Evolutionary conservation across 2,329 filamentous ascomycete species (phyloP), one percentile per base, ranked within the genome.

Genomic region (Colletotrichum melonis): DNA sequence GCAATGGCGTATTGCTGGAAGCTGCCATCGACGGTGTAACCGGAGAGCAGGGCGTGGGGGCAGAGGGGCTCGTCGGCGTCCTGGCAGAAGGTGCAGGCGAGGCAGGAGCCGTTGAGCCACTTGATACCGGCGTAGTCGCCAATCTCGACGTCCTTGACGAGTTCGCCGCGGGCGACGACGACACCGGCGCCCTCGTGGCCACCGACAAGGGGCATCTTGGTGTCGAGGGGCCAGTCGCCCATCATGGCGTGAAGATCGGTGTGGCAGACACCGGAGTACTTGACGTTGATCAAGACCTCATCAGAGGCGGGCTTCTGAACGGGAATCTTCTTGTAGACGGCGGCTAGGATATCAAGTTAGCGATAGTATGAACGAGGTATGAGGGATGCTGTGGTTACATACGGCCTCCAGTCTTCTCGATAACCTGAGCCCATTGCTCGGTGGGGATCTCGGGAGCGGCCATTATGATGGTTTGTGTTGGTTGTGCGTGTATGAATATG

Each of bases 201-300:
- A 81, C 95, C 95, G 70, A 98, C 92, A 19, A 98, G 89, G 42
- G 95, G 95, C 74, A 96, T 86, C 86, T 97, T 97, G 80, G 90
- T 90, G n/a, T 87, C 82, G 64, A 98, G 84, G 64, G 95, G 95
- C 95, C 95, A 98, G 86, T 98, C 95, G 72, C 95, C 95, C 76
- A 94, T 93, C 84, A 96, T 89, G 78, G 94, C 94, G 83, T 90
- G 88, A 63, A 89, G 88, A 82, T 97, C 94, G 46, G 95, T 97
- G 87, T 97, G 95, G 89, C 95, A 97, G 77, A 97, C 95, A 81
- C 95, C 95, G 32, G 93, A 94, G 88, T 91, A 97, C 84, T 95
- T 95, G 88, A 97, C 90, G 86, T 97, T 96, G 85, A 98, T 87
- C 76, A 98, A 93, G 77, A 98, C 94, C 85, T 98, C 94, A 86